Conservation (phyloP, 2,329 filamentous ascomycete genomes). For the Aspergillus intermedius region DNA sequence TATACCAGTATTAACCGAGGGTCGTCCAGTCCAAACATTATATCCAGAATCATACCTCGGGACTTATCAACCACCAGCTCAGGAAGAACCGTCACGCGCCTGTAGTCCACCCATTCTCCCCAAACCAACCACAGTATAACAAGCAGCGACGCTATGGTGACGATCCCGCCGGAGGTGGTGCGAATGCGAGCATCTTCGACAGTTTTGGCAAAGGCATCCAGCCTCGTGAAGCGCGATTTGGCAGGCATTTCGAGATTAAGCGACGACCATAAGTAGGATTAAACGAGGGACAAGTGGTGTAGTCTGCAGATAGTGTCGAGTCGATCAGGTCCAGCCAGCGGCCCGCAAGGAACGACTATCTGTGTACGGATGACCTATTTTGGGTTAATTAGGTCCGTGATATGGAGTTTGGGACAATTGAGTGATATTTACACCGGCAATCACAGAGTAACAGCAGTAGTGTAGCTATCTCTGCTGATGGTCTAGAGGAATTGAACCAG, state of each 20-base stretch:
- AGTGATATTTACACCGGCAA: background rate
- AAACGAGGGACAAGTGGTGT: conserved; percentile 1
- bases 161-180: conserved; percentile 89
- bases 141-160: conserved; percentile 84
- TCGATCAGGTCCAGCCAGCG: background rate
- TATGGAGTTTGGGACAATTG: background rate
- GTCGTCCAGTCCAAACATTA: no score
- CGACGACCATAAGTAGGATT: conserved; percentile 21
- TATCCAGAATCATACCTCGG: conserved; percentile 55
- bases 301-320: background rate
- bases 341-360: background rate
- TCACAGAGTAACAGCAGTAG: background rate
- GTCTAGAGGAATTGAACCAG: background rate
- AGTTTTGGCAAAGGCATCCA: conserved; percentile 98
- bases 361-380: background rate
- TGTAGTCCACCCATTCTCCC: conserved; percentile 95
- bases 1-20: conserved; percentile 27
- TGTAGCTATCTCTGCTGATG: background rate
- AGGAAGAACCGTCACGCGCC: conserved; percentile 75
- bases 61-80: conserved; percentile 96
- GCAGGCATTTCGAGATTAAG: conserved; percentile 60
- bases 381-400: background rate
- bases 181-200: conserved; percentile 96
- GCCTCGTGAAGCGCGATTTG: conserved; percentile 90
- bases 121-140: conserved; percentile 82